Base-by-base conservation (phyloP, 768 basidiomycete genomes). In the Kwoniella pini region DNA sequence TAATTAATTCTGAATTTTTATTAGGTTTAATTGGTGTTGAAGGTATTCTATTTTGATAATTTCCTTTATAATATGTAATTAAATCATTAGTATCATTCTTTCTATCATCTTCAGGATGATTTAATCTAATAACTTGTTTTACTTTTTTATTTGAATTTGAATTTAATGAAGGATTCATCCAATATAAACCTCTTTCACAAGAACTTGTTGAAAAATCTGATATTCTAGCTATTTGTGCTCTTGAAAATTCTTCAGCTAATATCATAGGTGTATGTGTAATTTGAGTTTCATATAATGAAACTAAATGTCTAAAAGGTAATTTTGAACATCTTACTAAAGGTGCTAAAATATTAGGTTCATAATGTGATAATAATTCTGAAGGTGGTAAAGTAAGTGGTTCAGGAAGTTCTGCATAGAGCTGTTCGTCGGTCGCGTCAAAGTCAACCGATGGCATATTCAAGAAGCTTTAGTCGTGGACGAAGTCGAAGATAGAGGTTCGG, bases 241-340 rank as follows among this genome's bases (percentile, higher is more conserved):
- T 75, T 1, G 79, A 79, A 68, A 82, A 82, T 65, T 82, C 81
- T 27, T 77, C 67, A 2, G 81, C 81, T 2, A 81, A 77, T 15
- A 81, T 82, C 82, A 82, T 82, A 1, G 82, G 82, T n/a, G 82
- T 81, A 57, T 79, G 73, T 1, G 81, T 82, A 55, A 82, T 79
- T 57, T 81, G 82, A 3, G 75, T 77, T 27, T 81, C 76, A 68
- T 82, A 82, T 42, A 77, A 69, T 0, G 81, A 79, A 6, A 79
- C 77, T 2, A 82, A 74, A 42, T 80, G 77, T 11, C 82, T 72
- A 68, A 82, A 82, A 1, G 81, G 79, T 0, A 82, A 71, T 63
- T 82, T 82, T 43, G 78, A 79, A 64, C 81, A 82, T 36, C 82
- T 71, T 12, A 82, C 81, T 27, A 81, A 74, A 0, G 81, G 80